These are phyloP conservation scores for Torrubiella hemipterigena DNA, from an alignment of 2,329 filamentous ascomycete genomes.

Conservation along the genomic window DNA sequence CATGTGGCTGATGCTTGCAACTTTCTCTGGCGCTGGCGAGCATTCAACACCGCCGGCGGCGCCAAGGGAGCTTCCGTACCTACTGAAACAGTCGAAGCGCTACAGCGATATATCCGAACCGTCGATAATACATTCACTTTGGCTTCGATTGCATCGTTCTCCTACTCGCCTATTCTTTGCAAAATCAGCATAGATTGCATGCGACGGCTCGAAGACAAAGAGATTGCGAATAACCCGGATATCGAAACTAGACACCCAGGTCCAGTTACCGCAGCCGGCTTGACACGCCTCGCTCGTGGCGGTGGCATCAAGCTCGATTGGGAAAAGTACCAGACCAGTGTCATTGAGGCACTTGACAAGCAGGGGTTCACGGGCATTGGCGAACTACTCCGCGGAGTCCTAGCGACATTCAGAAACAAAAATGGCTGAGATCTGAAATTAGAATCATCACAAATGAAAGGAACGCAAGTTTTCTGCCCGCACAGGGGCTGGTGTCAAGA, in stretches of 20 bases:
- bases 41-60: conserved; percentile 50
- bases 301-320: conserved; percentile 58
- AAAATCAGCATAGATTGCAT: conserved; percentile 43
- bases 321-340: conserved; percentile 64
- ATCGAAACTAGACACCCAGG: conserved; percentile 45
- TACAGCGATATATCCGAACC: conserved; percentile 35
- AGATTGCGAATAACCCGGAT: conserved; percentile 23
- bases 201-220: conserved; percentile 44
- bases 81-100: conserved; percentile 26
- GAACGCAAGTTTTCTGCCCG: too few species aligned
- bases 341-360: conserved; percentile 54
- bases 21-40: conserved; percentile 64
- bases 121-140: conserved; percentile 36
- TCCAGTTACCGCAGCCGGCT: conserved; percentile 57
- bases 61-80: conserved; percentile 42
- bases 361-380: conserved; percentile 54
- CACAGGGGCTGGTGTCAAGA: neutral
- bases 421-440: neutral
- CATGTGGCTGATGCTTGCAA: too few species aligned
- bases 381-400: conserved; percentile 67
- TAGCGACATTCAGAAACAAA: conserved; percentile 56
- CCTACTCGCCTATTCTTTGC: conserved; percentile 45
- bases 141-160: conserved; percentile 41
- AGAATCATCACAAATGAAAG: neutral
- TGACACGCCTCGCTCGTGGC: conserved; percentile 48